Evolutionary conservation across 2,329 filamentous ascomycete genomes (phyloP), one percentile per base, ranked within the genome.

Genomic region (Pyricularia sp.): DNA sequence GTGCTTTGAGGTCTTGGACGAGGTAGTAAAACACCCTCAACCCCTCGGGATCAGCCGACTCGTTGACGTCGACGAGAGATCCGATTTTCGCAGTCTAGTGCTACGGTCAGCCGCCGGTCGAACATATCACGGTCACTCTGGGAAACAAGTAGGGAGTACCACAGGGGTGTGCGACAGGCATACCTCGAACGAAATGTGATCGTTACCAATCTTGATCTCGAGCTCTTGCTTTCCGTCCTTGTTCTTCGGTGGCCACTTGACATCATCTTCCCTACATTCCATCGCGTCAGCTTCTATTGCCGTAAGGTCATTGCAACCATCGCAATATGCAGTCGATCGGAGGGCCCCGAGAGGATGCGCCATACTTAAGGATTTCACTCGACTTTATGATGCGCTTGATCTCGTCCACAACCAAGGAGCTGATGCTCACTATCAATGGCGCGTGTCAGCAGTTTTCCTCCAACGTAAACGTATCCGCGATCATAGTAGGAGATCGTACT

Each of bases 161-260:
- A 40, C 13, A 4, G 40, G 40, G 16, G 40, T 49, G 40, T 49
- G 40, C 6, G 19, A 8, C 5, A 49, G 0, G 66, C 81, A 67
- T 76, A 93, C 93, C 88, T 99, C 94, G 70, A 99, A 99, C 1
- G 92, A 96, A 70, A 99, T 97, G 75, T 97, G 93, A 68, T 99
- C 94, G 72, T 89, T 94, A 57, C 93, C 94, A 65, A 99, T 75
- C 62, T 93, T 85, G 66, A 99, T 97, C 77, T 99, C 94, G 62
- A 99, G 82, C 78, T 99, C 94, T 75, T 99, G 94, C 68, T 93
- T 86, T 44, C 94, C 94, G 72, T 99, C 94, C 79, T 97, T 97
- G 80, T 99, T 99, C 84, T 97, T 99, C 76, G 96, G 91, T 0
- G 94, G 94, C 94, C 94, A 99, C 75, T 97, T 97, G 30, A 88